These are phyloP conservation scores for Syncephalastrum contaminatum DNA, from an alignment of 371 early-diverging fungal species.

Conservation along the genomic window DNA sequence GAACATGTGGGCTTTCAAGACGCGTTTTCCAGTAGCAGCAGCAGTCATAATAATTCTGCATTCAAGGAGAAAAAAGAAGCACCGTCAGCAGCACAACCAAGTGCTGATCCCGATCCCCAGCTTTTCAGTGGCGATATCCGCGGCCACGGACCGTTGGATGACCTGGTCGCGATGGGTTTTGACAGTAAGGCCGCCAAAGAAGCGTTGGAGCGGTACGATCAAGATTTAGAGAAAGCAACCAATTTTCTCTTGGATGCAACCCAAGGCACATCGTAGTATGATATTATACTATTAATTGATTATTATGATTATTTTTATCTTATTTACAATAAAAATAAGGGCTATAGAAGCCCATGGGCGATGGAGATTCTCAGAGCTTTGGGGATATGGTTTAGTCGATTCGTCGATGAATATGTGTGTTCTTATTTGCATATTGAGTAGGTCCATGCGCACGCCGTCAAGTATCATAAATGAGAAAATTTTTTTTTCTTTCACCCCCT, in stretches of 20 bases:
- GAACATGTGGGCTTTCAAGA: constrained; percentile 13
- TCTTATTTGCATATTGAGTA: too few relatives aligned
- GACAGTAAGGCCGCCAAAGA: constrained; percentile 58
- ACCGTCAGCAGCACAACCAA: constrained; percentile 21
- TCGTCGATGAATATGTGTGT: too few relatives aligned
- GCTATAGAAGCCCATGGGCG: too few relatives aligned
- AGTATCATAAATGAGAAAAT: too few relatives aligned
- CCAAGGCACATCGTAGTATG: constrained; percentile 14
- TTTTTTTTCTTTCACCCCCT: too few relatives aligned
- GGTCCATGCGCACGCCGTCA: too few relatives aligned
- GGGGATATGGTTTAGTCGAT: too few relatives aligned
- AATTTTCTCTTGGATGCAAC: constrained; percentile 65
- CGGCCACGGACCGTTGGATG: constrained; percentile 25
- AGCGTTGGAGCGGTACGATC: constrained; percentile 66
- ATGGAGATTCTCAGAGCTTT: too few relatives aligned
- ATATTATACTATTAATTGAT: too few relatives aligned
- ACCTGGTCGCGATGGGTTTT: constrained; percentile 67
- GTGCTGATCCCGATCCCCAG: too few relatives aligned
- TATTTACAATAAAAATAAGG: too few relatives aligned
- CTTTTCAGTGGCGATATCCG: not conserved
- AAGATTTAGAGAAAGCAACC: constrained; percentile 69
- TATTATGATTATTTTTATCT: too few relatives aligned
- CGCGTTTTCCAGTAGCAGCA: constrained; percentile 10
- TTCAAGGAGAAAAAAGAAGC: constrained; percentile 31
- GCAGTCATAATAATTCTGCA: constrained; percentile 1